phyloP scores from a whole-genome alignment of 129 eudicot genomes.

The Flaveria brownii region DNA sequence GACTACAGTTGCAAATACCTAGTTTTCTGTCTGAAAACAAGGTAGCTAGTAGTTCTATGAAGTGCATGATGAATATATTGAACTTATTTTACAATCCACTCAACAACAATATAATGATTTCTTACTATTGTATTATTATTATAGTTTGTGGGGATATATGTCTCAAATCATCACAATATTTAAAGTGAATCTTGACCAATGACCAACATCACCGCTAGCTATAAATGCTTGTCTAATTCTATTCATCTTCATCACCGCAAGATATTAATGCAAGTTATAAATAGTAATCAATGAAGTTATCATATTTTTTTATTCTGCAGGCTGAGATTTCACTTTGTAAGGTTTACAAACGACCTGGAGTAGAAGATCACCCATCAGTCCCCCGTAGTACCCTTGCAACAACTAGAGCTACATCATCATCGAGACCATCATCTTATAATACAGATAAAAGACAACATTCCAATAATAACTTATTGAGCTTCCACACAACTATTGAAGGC shows the following conservation, averaged over 20 bases:
- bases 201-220: constrained; percentile 46
- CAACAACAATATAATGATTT: neutral
- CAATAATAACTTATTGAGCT: constrained; percentile 3
- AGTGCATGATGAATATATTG: too few species aligned
- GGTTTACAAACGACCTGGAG: constrained; percentile 78
- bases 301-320: constrained; percentile 34
- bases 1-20: too few species aligned
- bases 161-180: constrained; percentile 8
- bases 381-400: constrained; percentile 62
- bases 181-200: constrained; percentile 18
- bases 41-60: too few species aligned
- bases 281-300: neutral
- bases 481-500: neutral
- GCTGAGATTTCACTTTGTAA: constrained; percentile 88
- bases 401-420: constrained; percentile 50
- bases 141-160: constrained; percentile 24
- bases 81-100: too few species aligned
- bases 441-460: constrained; percentile 23
- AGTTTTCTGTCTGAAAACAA: too few species aligned
- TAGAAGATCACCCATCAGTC: constrained; percentile 81
- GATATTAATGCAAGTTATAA: constrained; percentile 24
- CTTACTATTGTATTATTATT: neutral
- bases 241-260: constrained; percentile 31
- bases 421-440: constrained; percentile 29
- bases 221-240: constrained; percentile 33